phyloP scores from a whole-genome alignment of 208 protist genomes.

The Leishmania turanica region DNA sequence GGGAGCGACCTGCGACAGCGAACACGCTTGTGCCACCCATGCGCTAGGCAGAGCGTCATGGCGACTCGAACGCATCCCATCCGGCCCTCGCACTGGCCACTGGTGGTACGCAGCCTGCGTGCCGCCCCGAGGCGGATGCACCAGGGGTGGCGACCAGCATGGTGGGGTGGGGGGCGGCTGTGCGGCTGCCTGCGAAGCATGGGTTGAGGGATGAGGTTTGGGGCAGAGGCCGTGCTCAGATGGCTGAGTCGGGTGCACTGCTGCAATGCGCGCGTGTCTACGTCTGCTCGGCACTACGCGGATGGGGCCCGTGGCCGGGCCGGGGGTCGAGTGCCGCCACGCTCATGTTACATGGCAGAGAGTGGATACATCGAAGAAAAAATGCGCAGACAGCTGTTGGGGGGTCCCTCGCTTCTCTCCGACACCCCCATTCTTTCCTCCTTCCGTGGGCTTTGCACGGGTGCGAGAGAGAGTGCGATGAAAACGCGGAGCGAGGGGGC shows the following conservation, averaged over 20 bases:
- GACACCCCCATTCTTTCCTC: not conserved
- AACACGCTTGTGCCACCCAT: not conserved
- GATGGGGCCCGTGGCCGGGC: too few relatives aligned
- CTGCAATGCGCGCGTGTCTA: too few relatives aligned
- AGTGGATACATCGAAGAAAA: not conserved
- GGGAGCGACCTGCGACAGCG: not conserved
- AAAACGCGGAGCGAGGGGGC: not conserved
- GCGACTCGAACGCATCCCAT: not conserved
- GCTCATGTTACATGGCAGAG: not conserved
- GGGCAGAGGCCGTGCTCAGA: too few relatives aligned
- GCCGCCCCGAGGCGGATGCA: not conserved
- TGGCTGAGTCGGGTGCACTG: too few relatives aligned
- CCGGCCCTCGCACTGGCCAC: not conserved
- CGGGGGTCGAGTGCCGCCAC: too few relatives aligned
- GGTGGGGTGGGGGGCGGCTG: not conserved
- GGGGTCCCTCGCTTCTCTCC: not conserved
- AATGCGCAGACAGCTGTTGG: not conserved
- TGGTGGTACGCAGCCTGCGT: not conserved
- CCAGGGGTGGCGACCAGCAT: not conserved
- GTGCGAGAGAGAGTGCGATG: not conserved
- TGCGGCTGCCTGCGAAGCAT: too few relatives aligned
- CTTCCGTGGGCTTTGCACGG: not conserved
- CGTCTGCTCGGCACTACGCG: too few relatives aligned
- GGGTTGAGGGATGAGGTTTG: too few relatives aligned
- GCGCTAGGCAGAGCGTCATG: not conserved